These are phyloP conservation scores for Parasitella parasitica DNA, from an alignment of 371 early-diverging fungal species.

Conservation along the genomic window DNA sequence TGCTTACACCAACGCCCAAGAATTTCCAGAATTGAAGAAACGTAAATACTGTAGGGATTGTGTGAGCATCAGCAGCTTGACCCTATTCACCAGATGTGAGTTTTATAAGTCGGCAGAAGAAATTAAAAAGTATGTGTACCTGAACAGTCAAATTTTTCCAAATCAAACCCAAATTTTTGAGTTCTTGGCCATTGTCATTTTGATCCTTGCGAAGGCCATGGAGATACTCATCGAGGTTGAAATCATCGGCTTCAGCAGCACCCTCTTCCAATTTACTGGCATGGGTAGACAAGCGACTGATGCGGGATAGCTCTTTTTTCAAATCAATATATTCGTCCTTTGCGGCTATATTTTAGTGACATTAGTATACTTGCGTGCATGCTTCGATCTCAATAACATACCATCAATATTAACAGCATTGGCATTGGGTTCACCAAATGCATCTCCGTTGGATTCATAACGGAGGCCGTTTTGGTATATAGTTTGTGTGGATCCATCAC, in stretches of 20 bases:
- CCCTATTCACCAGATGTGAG: slow-evolving; percentile 16
- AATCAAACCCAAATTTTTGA: slow-evolving; percentile 42
- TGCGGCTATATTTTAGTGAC: slow-evolving; percentile 27
- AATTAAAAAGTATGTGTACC: slow-evolving; percentile 7
- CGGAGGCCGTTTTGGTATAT: slow-evolving; percentile 4
- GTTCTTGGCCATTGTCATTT: slow-evolving; percentile 31
- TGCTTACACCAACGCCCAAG: slow-evolving; percentile 22
- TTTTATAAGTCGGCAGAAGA: not conserved
- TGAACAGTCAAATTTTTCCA: slow-evolving; percentile 47
- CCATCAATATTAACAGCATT: slow-evolving; percentile 20
- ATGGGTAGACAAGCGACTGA: slow-evolving; percentile 25
- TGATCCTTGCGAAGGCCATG: slow-evolving; percentile 23
- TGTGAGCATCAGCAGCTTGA: slow-evolving; percentile 34
- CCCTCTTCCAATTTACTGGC: slow-evolving; percentile 29
- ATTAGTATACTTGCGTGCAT: not conserved
- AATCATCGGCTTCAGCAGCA: slow-evolving; percentile 22
- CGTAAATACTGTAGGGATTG: slow-evolving; percentile 18
- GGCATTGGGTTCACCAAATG: slow-evolving; percentile 18
- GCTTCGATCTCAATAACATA: not conserved
- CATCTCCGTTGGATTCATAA: not conserved
- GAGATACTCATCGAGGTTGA: slow-evolving; percentile 34
- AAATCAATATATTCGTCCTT: slow-evolving; percentile 35
- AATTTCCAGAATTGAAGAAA: slow-evolving; percentile 24
- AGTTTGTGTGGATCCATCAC: slow-evolving; percentile 21
- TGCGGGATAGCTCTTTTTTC: slow-evolving; percentile 31